These are phyloP conservation scores for Diaporthe vexans DNA, from an alignment of 2,329 filamentous ascomycete species.

Conservation along the genomic window DNA sequence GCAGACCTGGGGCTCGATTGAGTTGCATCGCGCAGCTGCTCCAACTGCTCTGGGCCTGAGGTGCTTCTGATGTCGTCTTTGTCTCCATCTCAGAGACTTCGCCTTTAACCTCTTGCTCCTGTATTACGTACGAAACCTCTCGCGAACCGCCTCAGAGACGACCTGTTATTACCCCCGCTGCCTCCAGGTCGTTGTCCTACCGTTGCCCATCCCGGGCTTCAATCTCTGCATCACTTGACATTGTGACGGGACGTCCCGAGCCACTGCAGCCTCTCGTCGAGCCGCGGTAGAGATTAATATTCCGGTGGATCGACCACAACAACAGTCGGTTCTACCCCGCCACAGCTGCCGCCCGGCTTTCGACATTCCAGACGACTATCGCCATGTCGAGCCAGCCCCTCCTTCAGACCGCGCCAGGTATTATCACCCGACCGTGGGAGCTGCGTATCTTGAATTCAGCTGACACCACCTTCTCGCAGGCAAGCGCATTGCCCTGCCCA, in stretches of 20 bases:
- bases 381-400: slow-evolving; percentile 97
- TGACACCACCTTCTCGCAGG: slow-evolving; percentile 64
- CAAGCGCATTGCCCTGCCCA: slow-evolving; percentile 98
- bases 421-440: slow-evolving; percentile 30
- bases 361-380: slow-evolving; percentile 42
- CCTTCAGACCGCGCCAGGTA: slow-evolving; percentile 93
- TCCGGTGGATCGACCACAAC: neutral
- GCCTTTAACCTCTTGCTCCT: neutral
- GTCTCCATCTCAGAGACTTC: slow-evolving; percentile 22
- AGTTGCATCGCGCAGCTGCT: slow-evolving; percentile 27
- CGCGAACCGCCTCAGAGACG: neutral
- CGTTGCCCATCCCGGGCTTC: neutral
- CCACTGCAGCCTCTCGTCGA: neutral
- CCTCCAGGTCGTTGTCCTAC: neutral
- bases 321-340: neutral
- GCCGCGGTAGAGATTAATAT: slow-evolving; percentile 11
- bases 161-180: neutral
- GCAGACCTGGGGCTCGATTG: slow-evolving; percentile 28
- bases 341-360: slow-evolving; percentile 1
- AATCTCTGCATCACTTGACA: slow-evolving; percentile 19
- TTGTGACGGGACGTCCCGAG: slow-evolving; percentile 1
- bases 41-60: neutral
- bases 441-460: slow-evolving; percentile 11
- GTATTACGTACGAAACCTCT: slow-evolving; percentile 3
- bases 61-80: slow-evolving; percentile 21